Evolutionary conservation across 441 rosid species (phyloP).

Genomic region (Populus hybrid): DNA sequence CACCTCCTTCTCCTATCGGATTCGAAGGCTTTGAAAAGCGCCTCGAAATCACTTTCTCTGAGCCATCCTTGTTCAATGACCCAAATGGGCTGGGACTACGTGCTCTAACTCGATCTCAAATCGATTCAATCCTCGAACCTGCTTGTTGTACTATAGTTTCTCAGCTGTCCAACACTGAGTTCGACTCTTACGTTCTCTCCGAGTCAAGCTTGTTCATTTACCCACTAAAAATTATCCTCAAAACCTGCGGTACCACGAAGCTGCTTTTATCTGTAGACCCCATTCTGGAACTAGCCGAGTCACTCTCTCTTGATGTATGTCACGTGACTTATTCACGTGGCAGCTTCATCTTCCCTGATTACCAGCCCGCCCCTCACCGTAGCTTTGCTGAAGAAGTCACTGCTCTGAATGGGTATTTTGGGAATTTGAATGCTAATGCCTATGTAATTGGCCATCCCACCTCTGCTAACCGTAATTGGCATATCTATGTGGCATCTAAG

Average conservation of each 20-base stretch:
- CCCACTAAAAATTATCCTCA: conserved; percentile 74
- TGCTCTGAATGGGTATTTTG: conserved; percentile 23
- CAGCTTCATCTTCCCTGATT: conserved; percentile 67
- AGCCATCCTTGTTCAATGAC: conserved; percentile 35
- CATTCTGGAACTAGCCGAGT: conserved; percentile 44
- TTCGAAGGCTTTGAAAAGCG: conserved; percentile 91
- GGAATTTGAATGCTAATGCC: conserved; percentile 46
- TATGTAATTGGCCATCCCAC: conserved; percentile 52
- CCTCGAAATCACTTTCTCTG: conserved; percentile 67
- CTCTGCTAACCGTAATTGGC: conserved; percentile 50
- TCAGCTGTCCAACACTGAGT: conserved; percentile 48
- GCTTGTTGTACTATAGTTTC: conserved; percentile 58
- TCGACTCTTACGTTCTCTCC: conserved; percentile 71
- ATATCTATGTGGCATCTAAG: no score
- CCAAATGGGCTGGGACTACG: conserved; percentile 36
- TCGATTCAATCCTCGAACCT: conserved; percentile 38
- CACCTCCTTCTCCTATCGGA: conserved; percentile 34
- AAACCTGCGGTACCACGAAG: conserved; percentile 93
- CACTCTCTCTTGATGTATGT: conserved; percentile 43
- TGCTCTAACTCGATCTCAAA: conserved; percentile 28
- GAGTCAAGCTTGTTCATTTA: conserved; percentile 78
- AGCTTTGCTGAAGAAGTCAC: conserved; percentile 62
- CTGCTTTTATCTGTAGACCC: conserved; percentile 73
- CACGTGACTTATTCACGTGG: conserved; percentile 67
- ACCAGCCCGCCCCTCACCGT: conserved; percentile 80